These are phyloP conservation scores for Brettanomyces nanus DNA, from an alignment of 805 yeast species.

Conservation along the genomic window DNA sequence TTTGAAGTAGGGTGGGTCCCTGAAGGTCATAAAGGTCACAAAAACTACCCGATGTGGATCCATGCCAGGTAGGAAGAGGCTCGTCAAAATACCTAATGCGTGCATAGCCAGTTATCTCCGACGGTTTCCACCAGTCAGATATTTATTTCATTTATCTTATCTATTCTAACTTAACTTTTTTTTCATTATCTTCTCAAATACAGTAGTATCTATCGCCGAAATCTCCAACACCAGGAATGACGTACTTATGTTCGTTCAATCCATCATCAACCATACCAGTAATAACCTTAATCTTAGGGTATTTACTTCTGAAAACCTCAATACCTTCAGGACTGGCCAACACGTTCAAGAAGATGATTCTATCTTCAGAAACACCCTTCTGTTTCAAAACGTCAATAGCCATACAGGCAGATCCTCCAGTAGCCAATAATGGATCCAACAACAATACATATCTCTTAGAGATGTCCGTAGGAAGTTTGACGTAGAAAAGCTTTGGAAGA, in stretches of 20 bases:
- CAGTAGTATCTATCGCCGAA: conserved; percentile 98
- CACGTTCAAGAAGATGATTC: conserved; percentile 84
- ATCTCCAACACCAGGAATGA: conserved; percentile 94
- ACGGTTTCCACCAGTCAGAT: too few species aligned
- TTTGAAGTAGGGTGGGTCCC: too few species aligned
- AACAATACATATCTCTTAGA: conserved; percentile 80
- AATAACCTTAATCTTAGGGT: conserved; percentile 79
- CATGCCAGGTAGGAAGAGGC: too few species aligned
- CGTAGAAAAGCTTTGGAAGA: conserved; percentile 82
- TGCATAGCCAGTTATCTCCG: too few species aligned
- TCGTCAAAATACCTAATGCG: too few species aligned
- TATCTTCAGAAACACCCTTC: conserved; percentile 81
- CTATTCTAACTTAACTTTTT: too few species aligned
- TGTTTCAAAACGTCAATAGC: conserved; percentile 85
- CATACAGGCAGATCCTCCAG: conserved; percentile 97
- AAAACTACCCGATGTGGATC: too few species aligned
- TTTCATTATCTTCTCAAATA: too few species aligned
- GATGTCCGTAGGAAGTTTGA: conserved; percentile 90
- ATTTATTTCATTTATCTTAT: too few species aligned
- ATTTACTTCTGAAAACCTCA: conserved; percentile 61
- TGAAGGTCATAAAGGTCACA: too few species aligned
- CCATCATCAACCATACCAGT: conserved; percentile 91
- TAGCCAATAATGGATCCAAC: conserved; percentile 96
- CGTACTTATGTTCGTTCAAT: conserved; percentile 75
- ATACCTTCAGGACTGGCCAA: conserved; percentile 96